Base-by-base conservation (phyloP, 2,329 filamentous ascomycete species). In the Knufia fluminis region DNA sequence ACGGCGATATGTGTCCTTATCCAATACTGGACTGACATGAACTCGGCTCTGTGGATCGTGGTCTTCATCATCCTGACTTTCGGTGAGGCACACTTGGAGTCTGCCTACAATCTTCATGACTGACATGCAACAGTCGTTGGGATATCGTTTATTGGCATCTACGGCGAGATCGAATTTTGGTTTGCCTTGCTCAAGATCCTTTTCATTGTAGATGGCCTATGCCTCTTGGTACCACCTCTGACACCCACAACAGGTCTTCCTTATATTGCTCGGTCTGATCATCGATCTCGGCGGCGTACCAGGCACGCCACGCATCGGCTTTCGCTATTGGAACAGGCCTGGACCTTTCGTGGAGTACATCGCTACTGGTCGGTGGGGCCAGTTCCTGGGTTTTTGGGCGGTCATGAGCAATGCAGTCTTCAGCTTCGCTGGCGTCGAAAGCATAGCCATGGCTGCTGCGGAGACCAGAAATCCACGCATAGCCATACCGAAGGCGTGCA, bases 301-400 rank as follows among this genome's bases (percentile, higher is more conserved):
- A 0, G 77, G 77, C 3, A 74, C 73, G 0, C 71, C 76, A 17
- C 69, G 76, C 3, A 72, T 80, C 46, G 83, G 83, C 1, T 86
- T 86, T 63, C 66, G 71, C 33, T 86, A 85, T 64, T 89, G 84
- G 85, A 76, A 66, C 19, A 65, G 80, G 26, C 83, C 84, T 0
- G 83, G 81, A 1, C 79, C 82, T 0, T 83, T 85, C 57, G 79
- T 82, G 28, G 77, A 82, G 57, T 78, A 82, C 59, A 75, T 85
- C n/a, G 71, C 72, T 2, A 68, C 67, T 0, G 79, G 78, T 1
- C 57, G 60, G 3, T 78, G 72, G 68, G 83, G 82, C 12, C 70
- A 72, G 12, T 86, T 87, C 59, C 70, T 86, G 3, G 78, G 76
- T 14, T 78, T 78, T 54, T 82, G 68, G 66, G 61, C 71, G 39